phyloP scores from a whole-genome alignment of 2,329 filamentous ascomycete species.

The Gnomoniopsis sp. region DNA sequence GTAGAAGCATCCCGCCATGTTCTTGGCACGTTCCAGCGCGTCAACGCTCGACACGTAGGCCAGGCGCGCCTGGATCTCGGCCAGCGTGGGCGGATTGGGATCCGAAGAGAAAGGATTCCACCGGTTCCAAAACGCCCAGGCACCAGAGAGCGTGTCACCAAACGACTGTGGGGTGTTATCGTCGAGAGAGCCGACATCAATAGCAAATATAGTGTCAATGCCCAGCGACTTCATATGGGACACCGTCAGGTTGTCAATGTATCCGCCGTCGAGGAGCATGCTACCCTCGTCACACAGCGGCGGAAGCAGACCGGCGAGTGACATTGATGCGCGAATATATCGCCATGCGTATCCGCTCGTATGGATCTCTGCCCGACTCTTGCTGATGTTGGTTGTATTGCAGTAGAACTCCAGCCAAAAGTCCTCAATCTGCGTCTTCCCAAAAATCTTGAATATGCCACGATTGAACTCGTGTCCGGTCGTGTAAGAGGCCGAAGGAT shows the following conservation, averaged over 20 bases:
- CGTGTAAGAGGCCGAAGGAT: slow-evolving; percentile 94
- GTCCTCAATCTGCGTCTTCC: slow-evolving; percentile 94
- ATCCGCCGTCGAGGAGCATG: slow-evolving; percentile 95
- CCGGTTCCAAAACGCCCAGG: slow-evolving; percentile 92
- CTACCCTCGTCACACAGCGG: slow-evolving; percentile 95
- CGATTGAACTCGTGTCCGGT: slow-evolving; percentile 99
- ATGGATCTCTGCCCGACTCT: slow-evolving; percentile 86
- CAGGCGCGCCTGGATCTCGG: slow-evolving; percentile 90
- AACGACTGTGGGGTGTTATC: slow-evolving; percentile 90
- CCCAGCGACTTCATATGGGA: slow-evolving; percentile 95
- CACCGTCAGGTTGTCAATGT: slow-evolving; percentile 95
- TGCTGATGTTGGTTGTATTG: slow-evolving; percentile 98
- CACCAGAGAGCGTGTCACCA: slow-evolving; percentile 88
- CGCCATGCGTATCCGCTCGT: slow-evolving; percentile 97
- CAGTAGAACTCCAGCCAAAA: slow-evolving; percentile 99
- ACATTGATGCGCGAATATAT: slow-evolving; percentile 96
- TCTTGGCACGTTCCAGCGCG: slow-evolving; percentile 89
- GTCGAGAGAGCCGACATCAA: slow-evolving; percentile 90
- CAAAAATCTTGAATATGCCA: slow-evolving; percentile 97
- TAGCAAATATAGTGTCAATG: slow-evolving; percentile 89
- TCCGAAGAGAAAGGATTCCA: slow-evolving; percentile 93
- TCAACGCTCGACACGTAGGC: slow-evolving; percentile 96
- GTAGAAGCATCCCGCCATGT: slow-evolving; percentile 85
- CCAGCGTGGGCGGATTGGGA: slow-evolving; percentile 90
- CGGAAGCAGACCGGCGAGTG: slow-evolving; percentile 84